Percentiles rank a stretch among this genome's conserved stretches.
phyloP scores from a whole-genome alignment of 345 rosid species.

The Melaleuca alternifolia region DNA sequence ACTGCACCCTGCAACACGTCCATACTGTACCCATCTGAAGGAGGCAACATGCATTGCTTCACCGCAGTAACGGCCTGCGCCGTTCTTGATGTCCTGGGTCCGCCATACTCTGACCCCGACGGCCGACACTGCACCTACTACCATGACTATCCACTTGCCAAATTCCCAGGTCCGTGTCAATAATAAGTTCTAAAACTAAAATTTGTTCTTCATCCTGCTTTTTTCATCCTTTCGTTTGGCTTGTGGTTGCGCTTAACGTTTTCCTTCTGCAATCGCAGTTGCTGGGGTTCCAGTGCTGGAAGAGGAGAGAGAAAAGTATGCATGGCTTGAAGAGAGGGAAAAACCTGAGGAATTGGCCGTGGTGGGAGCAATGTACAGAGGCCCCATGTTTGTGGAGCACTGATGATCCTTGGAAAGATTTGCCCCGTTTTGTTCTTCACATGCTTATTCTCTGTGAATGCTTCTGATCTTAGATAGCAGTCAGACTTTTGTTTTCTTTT shows the following conservation, averaged over 20 bases:
- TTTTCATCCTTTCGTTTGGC: neutral
- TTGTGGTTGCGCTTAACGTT: neutral
- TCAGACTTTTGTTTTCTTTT: neutral
- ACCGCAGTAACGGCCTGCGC: slow-evolving; percentile 83
- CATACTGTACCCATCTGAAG: slow-evolving; percentile 82
- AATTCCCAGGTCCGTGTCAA: slow-evolving; percentile 30
- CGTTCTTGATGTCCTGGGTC: slow-evolving; percentile 82
- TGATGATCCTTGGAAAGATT: slow-evolving; percentile 6
- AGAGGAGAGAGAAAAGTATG: slow-evolving; percentile 41
- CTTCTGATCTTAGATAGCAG: neutral
- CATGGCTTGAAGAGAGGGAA: slow-evolving; percentile 71
- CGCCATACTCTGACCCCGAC: slow-evolving; percentile 67
- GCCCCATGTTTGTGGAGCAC: slow-evolving; percentile 35
- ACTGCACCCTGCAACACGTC: slow-evolving; percentile 70
- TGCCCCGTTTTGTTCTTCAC: neutral
- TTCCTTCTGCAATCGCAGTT: slow-evolving; percentile 7
- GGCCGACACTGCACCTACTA: slow-evolving; percentile 82
- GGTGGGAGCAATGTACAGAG: slow-evolving; percentile 38
- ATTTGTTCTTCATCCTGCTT: neutral
- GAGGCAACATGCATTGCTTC: slow-evolving; percentile 97
- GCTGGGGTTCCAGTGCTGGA: slow-evolving; percentile 32
- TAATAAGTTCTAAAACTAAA: neutral
- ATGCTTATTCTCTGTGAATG: neutral
- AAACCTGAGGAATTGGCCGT: slow-evolving; percentile 45
- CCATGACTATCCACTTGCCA: slow-evolving; percentile 40